Percentiles rank a stretch among this genome's conserved stretches.
Evolutionary conservation across 306 rosid genomes (phyloP).

Genomic region (Cajanus cajan): DNA sequence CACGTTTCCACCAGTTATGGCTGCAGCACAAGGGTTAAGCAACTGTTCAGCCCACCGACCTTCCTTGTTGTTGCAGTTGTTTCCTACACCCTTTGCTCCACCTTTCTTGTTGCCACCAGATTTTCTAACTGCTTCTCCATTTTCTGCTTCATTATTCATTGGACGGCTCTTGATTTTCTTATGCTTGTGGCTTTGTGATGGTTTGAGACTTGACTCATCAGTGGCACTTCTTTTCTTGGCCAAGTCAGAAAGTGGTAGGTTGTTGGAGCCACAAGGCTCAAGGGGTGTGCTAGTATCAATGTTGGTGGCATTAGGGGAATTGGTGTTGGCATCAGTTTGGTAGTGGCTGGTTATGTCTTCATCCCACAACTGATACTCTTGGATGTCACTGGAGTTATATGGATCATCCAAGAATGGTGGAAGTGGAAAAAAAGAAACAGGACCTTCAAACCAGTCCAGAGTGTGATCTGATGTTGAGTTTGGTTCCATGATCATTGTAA

Average conservation of each 20-base stretch:
- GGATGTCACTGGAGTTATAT: slow-evolving; percentile 43
- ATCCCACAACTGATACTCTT: slow-evolving; percentile 65
- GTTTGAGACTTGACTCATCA: slow-evolving; percentile 35
- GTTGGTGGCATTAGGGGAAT: slow-evolving; percentile 37
- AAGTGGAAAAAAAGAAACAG: slow-evolving; percentile 64
- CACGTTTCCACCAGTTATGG: slow-evolving; percentile 54
- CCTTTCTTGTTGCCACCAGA: slow-evolving; percentile 58
- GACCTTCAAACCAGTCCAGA: slow-evolving; percentile 79
- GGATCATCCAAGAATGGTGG: slow-evolving; percentile 77
- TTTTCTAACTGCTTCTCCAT: slow-evolving; percentile 48
- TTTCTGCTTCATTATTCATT: slow-evolving; percentile 31
- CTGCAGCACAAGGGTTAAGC: slow-evolving; percentile 81
- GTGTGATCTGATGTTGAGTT: slow-evolving; percentile 62
- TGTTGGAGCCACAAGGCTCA: slow-evolving; percentile 32
- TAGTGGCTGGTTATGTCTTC: slow-evolving; percentile 44
- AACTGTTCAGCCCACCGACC: slow-evolving; percentile 98
- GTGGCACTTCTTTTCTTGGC: slow-evolving; percentile 61
- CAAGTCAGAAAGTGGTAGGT: slow-evolving; percentile 40
- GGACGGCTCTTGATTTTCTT: slow-evolving; percentile 41
- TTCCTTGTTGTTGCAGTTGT: slow-evolving; percentile 61
- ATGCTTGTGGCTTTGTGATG: slow-evolving; percentile 39
- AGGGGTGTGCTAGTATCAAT: slow-evolving; percentile 31
- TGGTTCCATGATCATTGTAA: slow-evolving; percentile 60
- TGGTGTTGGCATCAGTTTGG: slow-evolving; percentile 30
- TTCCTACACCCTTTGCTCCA: slow-evolving; percentile 48